Evolutionary conservation across 306 rosid genomes (phyloP), one percentile per base, ranked within the genome.

Genomic region (Acmispon strigosus): DNA sequence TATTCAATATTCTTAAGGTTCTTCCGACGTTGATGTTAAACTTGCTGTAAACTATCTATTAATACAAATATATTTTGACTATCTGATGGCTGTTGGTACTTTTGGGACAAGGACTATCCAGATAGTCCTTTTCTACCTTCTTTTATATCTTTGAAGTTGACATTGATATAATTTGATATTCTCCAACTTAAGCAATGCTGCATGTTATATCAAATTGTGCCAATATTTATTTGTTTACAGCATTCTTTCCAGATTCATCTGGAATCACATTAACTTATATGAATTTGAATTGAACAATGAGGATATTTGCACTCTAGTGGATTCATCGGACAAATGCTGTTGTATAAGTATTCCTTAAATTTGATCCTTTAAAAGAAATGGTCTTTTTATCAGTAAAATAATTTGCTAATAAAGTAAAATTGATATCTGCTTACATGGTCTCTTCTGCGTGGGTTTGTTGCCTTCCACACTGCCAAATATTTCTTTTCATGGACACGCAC

Each of bases 251-350:
- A 39, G 34, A 17, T 42, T 44, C 48, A 32, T 64, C 6, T 14
- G 20, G 64, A 54, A n/a, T 63, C 47, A 55, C 36, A 42, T 47
- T 49, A 71, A 49, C 16, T 15, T 72, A 13, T 72, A 22, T 41
- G 55, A 20, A 10, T n/a, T 27, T 72, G 55, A 41, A 57, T 72
- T 34, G 66, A 66, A 58, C 10, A 49, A 13, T 41, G 43, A 37
- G 55, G 53, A 39, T 48, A 55, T 68, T 64, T 64, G 67, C 54
- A 45, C 45, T 63, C 57, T 78, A 47, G 49, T 48, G 57, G 72
- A 78, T 43, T 78, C 73, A 64, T 56, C 36, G 11, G 42, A 63
- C 41, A 45, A 47, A 47, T 48, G 22, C 37, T 11, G 43, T 44
- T 24, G 43, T 27, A 2, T 4, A 27, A 27, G 4, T 44, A 53